Conservation (phyloP, 352 stramenopile genomes). For the Globisporangium canariense region DNA sequence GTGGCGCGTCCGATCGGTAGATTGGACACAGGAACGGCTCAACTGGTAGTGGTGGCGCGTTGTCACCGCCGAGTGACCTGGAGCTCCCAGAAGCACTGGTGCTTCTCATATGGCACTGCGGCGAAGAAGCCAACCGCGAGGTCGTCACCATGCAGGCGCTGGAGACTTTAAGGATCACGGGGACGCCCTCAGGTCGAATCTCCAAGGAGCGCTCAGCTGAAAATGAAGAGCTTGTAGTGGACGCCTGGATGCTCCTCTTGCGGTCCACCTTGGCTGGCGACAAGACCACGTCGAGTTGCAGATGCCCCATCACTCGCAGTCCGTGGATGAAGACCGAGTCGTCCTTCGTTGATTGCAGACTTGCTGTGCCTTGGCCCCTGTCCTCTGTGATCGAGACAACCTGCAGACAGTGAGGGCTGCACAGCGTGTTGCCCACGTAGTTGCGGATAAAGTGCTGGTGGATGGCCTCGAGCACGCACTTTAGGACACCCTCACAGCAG, state of each 20-base stretch:
- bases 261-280: not conserved
- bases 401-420: slow-evolving; percentile 33
- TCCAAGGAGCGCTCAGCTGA: not conserved
- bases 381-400: slow-evolving; percentile 43
- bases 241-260: slow-evolving; percentile 4
- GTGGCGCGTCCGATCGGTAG: slow-evolving; percentile 1
- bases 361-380: not conserved
- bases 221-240: not conserved
- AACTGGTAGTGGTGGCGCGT: not conserved
- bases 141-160: slow-evolving; percentile 25
- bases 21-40: slow-evolving; percentile 30
- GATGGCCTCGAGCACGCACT: slow-evolving; percentile 46
- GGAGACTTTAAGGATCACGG: slow-evolving; percentile 30
- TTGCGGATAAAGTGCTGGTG: slow-evolving; percentile 62
- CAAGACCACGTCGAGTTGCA: slow-evolving; percentile 28
- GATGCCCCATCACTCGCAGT: slow-evolving; percentile 23
- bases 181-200: slow-evolving; percentile 22
- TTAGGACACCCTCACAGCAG: not conserved
- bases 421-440: slow-evolving; percentile 31
- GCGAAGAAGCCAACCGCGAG: not conserved
- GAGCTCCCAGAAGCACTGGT: not conserved
- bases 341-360: slow-evolving; percentile 12
- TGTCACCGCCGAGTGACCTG: slow-evolving; percentile 2
- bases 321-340: slow-evolving; percentile 29
- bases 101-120: not conserved